Percentiles rank a stretch among this genome's conserved stretches.
These are phyloP conservation scores for Peniophora sp. DNA, from an alignment of 1,284 basidiomycete genomes.

Conservation along the genomic window DNA sequence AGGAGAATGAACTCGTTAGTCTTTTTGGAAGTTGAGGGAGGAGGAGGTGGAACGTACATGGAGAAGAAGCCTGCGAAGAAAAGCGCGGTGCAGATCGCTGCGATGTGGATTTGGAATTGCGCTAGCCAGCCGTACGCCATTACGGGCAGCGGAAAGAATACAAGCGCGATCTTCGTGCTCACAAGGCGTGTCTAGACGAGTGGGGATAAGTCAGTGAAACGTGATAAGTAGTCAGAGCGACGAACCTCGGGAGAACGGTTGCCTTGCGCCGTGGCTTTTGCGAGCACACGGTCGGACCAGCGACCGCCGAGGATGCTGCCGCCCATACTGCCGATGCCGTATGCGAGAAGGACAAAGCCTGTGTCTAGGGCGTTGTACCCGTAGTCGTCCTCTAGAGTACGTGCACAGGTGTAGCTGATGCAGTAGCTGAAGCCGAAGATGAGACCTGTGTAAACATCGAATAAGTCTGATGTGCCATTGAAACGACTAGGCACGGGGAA, in stretches of 20 bases:
- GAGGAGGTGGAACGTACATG: slow-evolving; percentile 38
- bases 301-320: slow-evolving; percentile 74
- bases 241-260: slow-evolving; percentile 59
- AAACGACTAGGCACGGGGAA: background rate
- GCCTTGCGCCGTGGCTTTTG: slow-evolving; percentile 45
- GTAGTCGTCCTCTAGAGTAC: slow-evolving; percentile 60
- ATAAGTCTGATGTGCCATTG: background rate
- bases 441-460: slow-evolving; percentile 33
- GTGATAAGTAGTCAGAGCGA: background rate
- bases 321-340: slow-evolving; percentile 59
- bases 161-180: slow-evolving; percentile 49
- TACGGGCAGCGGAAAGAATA: slow-evolving; percentile 49
- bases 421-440: slow-evolving; percentile 70
- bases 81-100: slow-evolving; percentile 53
- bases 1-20: background rate
- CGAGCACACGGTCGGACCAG: slow-evolving; percentile 65
- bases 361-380: slow-evolving; percentile 63
- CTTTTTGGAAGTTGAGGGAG: slow-evolving; percentile 1
- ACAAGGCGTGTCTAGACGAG: slow-evolving; percentile 58
- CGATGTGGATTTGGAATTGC: slow-evolving; percentile 54
- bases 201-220: slow-evolving; percentile 1
- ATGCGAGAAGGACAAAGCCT: slow-evolving; percentile 70
- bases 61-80: slow-evolving; percentile 64
- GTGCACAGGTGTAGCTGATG: slow-evolving; percentile 63
- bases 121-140: slow-evolving; percentile 75